Conservation (phyloP, 2,329 filamentous ascomycete species). For the Verticillium nonalfalfae region DNA sequence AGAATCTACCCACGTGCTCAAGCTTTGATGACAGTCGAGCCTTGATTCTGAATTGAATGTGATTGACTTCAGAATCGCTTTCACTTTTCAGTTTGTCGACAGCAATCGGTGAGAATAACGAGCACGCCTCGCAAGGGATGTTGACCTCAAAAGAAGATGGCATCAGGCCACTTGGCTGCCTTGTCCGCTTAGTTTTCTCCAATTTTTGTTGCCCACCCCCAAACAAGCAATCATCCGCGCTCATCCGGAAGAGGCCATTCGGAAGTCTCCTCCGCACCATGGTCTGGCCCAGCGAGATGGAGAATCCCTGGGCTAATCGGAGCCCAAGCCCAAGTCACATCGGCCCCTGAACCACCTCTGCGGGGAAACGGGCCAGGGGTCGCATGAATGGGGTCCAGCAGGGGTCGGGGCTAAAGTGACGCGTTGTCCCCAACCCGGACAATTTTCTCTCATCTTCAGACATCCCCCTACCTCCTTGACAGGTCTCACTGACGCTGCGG, state of each 20-base stretch:
- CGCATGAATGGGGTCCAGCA: not conserved
- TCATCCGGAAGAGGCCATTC: conserved; percentile 2
- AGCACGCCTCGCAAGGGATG: not conserved
- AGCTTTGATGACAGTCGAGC: not conserved
- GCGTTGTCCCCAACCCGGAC: not conserved
- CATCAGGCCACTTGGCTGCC: not conserved
- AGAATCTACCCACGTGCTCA: not conserved
- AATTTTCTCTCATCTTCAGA: not conserved
- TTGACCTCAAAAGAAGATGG: not conserved
- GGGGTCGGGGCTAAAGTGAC: not conserved
- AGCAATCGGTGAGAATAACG: not conserved
- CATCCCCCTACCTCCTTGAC: not conserved
- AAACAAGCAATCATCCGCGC: not conserved
- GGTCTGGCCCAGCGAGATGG: not conserved
- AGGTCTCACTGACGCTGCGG: not conserved
- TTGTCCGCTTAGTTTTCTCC: not conserved
- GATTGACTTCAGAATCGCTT: not conserved
- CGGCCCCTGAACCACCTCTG: not conserved
- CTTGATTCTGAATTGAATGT: not conserved
- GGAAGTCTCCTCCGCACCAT: not conserved
- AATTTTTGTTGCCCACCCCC: not conserved
- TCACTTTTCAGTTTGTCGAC: not conserved
- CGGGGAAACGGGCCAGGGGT: not conserved
- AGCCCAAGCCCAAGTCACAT: not conserved
- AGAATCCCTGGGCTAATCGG: not conserved